phyloP scores from a whole-genome alignment of 441 rosid species.

The Gossypium gossypioides region DNA sequence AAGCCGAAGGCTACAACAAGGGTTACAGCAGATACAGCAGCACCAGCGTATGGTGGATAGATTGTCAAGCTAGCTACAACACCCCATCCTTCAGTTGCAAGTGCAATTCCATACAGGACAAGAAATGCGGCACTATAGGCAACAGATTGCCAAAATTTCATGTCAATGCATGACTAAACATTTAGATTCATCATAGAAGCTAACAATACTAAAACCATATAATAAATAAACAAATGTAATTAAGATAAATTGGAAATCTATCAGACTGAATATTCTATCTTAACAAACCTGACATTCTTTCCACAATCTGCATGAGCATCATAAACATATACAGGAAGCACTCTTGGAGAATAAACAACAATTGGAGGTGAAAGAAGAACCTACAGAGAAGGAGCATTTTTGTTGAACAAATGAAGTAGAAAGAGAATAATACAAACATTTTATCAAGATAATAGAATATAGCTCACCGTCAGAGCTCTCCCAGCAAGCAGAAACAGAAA shows the following conservation, averaged over 20 bases:
- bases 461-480: conserved; percentile 92
- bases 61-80: conserved; percentile 97
- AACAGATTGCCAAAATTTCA: conserved; percentile 14
- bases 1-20: conserved; percentile 98
- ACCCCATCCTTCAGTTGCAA: conserved; percentile 99
- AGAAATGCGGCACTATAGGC: conserved; percentile 83
- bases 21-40: conserved; percentile 97
- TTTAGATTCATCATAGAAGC: not conserved
- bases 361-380: conserved; percentile 99
- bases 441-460: conserved; percentile 10
- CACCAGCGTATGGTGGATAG: conserved; percentile 99
- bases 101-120: conserved; percentile 92
- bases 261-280: conserved; percentile 12
- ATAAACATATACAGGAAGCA: conserved; percentile 93
- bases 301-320: conserved; percentile 99
- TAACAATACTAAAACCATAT: not conserved
- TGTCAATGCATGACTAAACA: conserved; percentile 13
- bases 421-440: conserved; percentile 10
- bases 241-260: conserved; percentile 1
- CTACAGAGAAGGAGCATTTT: conserved; percentile 29
- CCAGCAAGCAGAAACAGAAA: conserved; percentile 94
- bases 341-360: conserved; percentile 98
- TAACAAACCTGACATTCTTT: conserved; percentile 91
- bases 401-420: conserved; percentile 15
- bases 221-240: not conserved